Evolutionary conservation across 495 filamentous ascomycete species (phyloP).

Genomic region (Tuber melanosporum): DNA sequence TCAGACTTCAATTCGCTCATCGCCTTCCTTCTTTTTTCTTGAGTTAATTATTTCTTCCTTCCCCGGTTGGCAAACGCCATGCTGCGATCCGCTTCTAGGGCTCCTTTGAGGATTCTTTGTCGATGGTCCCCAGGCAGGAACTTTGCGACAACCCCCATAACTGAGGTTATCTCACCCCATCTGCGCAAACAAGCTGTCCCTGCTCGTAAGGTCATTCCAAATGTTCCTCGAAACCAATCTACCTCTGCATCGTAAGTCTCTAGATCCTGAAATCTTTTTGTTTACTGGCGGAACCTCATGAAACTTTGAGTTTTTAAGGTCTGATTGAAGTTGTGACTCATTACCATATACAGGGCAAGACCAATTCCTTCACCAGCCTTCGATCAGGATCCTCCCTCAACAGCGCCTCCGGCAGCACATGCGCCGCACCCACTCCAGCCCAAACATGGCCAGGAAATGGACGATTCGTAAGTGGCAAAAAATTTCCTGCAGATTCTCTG

Average conservation of each 20-base stretch:
- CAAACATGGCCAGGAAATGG: conserved; percentile 58
- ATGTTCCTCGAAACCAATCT: conserved; percentile 33
- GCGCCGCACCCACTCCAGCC: conserved; percentile 66
- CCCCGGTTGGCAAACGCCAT: conserved; percentile 20
- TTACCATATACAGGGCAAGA: conserved; percentile 43
- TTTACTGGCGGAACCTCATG: background rate
- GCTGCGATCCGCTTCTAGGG: conserved; percentile 34
- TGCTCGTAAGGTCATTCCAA: conserved; percentile 19
- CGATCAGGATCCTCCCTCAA: conserved; percentile 56
- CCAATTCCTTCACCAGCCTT: conserved; percentile 65
- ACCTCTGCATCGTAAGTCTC: conserved; percentile 34
- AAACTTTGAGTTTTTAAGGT: background rate
- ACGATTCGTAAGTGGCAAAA: conserved; percentile 58
- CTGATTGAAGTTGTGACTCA: conserved; percentile 28
- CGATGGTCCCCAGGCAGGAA: conserved; percentile 27
- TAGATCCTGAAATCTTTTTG: background rate
- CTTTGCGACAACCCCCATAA: conserved; percentile 31
- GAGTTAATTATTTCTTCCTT: conserved; percentile 18
- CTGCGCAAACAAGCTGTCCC: conserved; percentile 20
- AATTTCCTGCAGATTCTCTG: conserved; percentile 19
- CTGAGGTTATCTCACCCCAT: conserved; percentile 36
- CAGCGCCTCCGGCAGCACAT: conserved; percentile 45
- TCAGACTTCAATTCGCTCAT: conserved; percentile 21
- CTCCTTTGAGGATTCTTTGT: conserved; percentile 27
- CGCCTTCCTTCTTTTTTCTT: conserved; percentile 21